Conservation (phyloP, 768 basidiomycete species). For the Tricholoma bakamatsutake region DNA sequence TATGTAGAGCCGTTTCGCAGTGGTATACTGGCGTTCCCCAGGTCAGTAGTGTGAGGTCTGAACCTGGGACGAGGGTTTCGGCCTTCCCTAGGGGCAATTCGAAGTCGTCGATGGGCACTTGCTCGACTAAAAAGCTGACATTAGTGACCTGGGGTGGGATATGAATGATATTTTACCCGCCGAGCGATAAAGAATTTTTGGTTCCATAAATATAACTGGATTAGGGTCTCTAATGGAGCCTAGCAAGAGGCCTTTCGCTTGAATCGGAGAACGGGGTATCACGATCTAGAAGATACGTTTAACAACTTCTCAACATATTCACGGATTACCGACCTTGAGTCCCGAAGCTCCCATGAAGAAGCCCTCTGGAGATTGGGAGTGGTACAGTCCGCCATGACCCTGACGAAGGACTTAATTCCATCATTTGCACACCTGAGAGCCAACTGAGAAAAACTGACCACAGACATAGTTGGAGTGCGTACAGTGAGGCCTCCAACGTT, state of each 20-base stretch:
- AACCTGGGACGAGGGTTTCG: constrained; percentile 67
- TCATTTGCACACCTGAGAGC: not conserved
- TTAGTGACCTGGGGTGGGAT: not conserved
- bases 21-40: constrained; percentile 95
- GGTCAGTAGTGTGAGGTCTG: constrained; percentile 83
- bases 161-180: constrained; percentile 41
- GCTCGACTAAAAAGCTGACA: constrained; percentile 54
- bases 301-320: not conserved
- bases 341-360: constrained; percentile 91
- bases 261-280: constrained; percentile 91
- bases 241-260: constrained; percentile 90
- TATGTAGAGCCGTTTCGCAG: constrained; percentile 76
- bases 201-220: constrained; percentile 94
- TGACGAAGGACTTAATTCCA: constrained; percentile 11
- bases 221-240: constrained; percentile 88
- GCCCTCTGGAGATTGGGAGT: constrained; percentile 93
- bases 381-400: constrained; percentile 88
- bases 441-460: constrained; percentile 40
- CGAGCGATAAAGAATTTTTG: constrained; percentile 88
- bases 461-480: constrained; percentile 85
- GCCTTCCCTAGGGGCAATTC: constrained; percentile 78
- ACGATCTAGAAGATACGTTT: constrained; percentile 46
- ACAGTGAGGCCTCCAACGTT: constrained; percentile 81
- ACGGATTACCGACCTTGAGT: constrained; percentile 53
- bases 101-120: constrained; percentile 88